These are phyloP conservation scores for Spatholobus suberectus DNA, from an alignment of 306 rosid genomes.

Conservation along the genomic window DNA sequence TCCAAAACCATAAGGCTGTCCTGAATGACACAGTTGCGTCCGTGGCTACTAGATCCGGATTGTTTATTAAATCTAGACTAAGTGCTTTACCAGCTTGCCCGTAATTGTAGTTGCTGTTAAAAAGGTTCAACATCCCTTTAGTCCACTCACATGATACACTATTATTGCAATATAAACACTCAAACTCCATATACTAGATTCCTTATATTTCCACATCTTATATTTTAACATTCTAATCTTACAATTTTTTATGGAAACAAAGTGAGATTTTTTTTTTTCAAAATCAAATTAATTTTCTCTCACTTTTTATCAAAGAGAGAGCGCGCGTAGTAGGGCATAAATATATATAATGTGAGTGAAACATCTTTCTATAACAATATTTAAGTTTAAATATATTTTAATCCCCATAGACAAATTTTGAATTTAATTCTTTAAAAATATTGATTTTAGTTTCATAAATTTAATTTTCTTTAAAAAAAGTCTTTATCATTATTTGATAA, in stretches of 20 bases:
- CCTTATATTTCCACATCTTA: neutral
- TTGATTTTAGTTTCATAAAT: too few species aligned
- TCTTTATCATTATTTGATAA: neutral
- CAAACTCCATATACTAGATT: neutral
- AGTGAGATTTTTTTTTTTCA: too few species aligned
- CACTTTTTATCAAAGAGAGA: too few species aligned
- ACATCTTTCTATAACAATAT: too few species aligned
- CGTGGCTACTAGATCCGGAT: slow-evolving; percentile 64
- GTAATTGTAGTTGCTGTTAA: slow-evolving; percentile 69
- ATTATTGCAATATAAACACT: neutral
- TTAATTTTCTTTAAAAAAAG: neutral
- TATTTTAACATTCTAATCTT: too few species aligned
- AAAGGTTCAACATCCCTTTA: neutral
- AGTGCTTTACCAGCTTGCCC: slow-evolving; percentile 59
- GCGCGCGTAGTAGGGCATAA: too few species aligned
- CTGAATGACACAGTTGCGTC: slow-evolving; percentile 58
- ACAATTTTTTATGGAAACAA: too few species aligned
- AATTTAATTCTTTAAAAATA: too few species aligned
- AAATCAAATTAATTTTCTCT: too few species aligned
- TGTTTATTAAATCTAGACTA: slow-evolving; percentile 42
- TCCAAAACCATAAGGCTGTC: slow-evolving; percentile 84
- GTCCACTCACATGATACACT: neutral
- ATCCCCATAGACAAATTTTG: too few species aligned
- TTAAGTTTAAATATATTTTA: too few species aligned
- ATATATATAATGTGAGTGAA: too few species aligned